Percentiles rank a stretch among this genome's conserved stretches.
phyloP scores from a whole-genome alignment of 2,329 filamentous ascomycete species.

The Stachybotrys chartarum region DNA sequence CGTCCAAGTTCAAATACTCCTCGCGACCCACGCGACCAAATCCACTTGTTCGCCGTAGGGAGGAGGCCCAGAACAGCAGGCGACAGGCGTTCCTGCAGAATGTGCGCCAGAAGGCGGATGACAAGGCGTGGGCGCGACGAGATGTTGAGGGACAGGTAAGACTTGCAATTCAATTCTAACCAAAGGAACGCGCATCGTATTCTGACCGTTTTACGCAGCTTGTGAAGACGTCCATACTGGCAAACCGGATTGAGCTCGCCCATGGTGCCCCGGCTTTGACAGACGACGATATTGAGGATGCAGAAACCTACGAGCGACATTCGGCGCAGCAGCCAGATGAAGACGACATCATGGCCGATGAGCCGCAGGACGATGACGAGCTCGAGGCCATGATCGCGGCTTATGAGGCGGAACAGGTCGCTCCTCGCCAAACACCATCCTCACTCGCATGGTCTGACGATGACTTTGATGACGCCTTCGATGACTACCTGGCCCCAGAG shows the following conservation, averaged over 20 bases:
- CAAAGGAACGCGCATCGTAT: not conserved
- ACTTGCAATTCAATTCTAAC: no score
- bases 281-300: constrained; percentile 46
- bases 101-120: constrained; percentile 53
- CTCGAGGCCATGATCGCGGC: constrained; percentile 49
- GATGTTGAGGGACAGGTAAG: constrained; percentile 52
- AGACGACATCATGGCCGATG: constrained; percentile 48
- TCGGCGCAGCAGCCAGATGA: constrained; percentile 14
- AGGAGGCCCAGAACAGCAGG: constrained; percentile 57
- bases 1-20: constrained; percentile 41
- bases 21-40: constrained; percentile 53
- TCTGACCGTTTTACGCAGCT: constrained; percentile 17
- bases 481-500: constrained; percentile 25
- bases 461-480: constrained; percentile 57
- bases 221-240: constrained; percentile 26
- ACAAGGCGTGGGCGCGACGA: constrained; percentile 51
- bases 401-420: constrained; percentile 25
- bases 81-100: constrained; percentile 63
- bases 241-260: constrained; percentile 22
- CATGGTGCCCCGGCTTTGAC: constrained; percentile 31
- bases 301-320: constrained; percentile 27
- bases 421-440: constrained; percentile 16
- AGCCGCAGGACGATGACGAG: constrained; percentile 43
- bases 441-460: constrained; percentile 41
- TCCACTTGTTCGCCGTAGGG: constrained; percentile 51